Evolutionary conservation across 2,329 filamentous ascomycete species (phyloP).

Genomic region (Aspergillus ruber): DNA sequence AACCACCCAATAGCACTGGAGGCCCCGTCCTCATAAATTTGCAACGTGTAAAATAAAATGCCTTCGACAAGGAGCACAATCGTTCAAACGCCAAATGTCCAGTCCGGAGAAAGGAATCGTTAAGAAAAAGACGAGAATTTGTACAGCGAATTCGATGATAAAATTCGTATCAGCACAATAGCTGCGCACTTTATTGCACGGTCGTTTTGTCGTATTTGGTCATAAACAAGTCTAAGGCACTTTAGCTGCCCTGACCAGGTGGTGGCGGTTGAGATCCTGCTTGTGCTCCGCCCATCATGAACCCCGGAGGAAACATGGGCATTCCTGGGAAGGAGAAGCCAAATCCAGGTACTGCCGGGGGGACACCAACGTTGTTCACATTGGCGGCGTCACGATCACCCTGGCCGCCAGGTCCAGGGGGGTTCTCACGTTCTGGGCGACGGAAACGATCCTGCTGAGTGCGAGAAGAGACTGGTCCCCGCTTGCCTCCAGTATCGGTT

Average conservation of each 20-base stretch:
- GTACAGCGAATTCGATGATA: too few relatives aligned
- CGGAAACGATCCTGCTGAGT: conserved; percentile 26
- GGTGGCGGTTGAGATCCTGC: conserved; percentile 31
- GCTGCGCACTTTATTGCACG: too few relatives aligned
- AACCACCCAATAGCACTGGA: too few relatives aligned
- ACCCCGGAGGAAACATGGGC: conserved; percentile 44
- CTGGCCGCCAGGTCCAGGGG: conserved; percentile 20
- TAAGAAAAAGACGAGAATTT: too few relatives aligned
- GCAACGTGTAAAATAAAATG: too few relatives aligned
- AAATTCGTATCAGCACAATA: neutral
- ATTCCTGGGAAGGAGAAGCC: conserved; percentile 48
- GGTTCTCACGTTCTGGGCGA: conserved; percentile 30
- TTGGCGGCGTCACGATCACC: conserved; percentile 32
- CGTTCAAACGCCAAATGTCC: too few relatives aligned
- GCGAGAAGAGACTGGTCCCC: conserved; percentile 43
- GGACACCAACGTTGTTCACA: conserved; percentile 43
- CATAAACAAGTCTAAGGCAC: too few relatives aligned
- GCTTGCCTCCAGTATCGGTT: conserved; percentile 45
- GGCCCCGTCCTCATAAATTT: too few relatives aligned
- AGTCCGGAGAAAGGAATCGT: too few relatives aligned
- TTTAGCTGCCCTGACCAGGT: conserved; percentile 30
- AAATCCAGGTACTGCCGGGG: conserved; percentile 50
- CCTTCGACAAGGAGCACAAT: too few relatives aligned
- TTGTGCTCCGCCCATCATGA: conserved; percentile 38
- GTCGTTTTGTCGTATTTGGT: too few relatives aligned